Conservation (phyloP, 1,284 basidiomycete species). For the Leccinum pachyderme region DNA sequence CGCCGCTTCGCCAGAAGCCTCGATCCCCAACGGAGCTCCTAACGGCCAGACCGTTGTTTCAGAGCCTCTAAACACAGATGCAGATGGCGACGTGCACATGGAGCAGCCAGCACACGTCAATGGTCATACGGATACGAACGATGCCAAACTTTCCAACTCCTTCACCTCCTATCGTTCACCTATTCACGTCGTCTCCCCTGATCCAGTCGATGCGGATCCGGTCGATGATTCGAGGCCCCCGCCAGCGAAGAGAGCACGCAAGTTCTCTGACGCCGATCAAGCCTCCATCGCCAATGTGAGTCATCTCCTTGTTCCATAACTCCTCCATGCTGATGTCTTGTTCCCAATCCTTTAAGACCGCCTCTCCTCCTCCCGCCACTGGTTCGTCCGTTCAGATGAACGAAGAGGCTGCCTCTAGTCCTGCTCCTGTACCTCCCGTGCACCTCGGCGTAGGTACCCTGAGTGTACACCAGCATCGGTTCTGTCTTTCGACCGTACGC, state of each 20-base stretch:
- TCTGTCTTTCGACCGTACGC: slow-evolving; percentile 77
- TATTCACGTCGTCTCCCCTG: slow-evolving; percentile 30
- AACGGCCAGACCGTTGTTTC: slow-evolving; percentile 20
- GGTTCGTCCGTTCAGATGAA: slow-evolving; percentile 42
- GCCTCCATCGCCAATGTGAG: slow-evolving; percentile 65
- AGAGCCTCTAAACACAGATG: slow-evolving; percentile 24
- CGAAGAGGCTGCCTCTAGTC: slow-evolving; percentile 35
- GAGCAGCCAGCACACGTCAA: slow-evolving; percentile 38
- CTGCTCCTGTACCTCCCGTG: slow-evolving; percentile 39
- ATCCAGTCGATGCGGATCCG: slow-evolving; percentile 31
- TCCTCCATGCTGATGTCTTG: slow-evolving; percentile 18
- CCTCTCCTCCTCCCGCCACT: slow-evolving; percentile 58
- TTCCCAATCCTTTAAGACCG: slow-evolving; percentile 54
- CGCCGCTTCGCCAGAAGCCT: slow-evolving; percentile 14
- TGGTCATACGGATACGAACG: slow-evolving; percentile 30
- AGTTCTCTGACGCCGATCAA: slow-evolving; percentile 52
- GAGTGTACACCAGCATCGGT: slow-evolving; percentile 73
- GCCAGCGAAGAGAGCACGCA: slow-evolving; percentile 65
- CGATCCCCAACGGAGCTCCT: slow-evolving; percentile 1
- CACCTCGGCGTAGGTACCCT: slow-evolving; percentile 44
- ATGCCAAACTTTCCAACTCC: slow-evolving; percentile 22
- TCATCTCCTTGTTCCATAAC: slow-evolving; percentile 41
- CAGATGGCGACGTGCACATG: slow-evolving; percentile 52
- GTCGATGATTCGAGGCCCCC: slow-evolving; percentile 60
- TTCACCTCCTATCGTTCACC: slow-evolving; percentile 41